A percentile compares a stretch with the other conserved stretches of the same genome.
These are phyloP conservation scores for Aspergillus clavatus DNA, from an alignment of 2,329 filamentous ascomycete genomes.

Conservation along the genomic window DNA sequence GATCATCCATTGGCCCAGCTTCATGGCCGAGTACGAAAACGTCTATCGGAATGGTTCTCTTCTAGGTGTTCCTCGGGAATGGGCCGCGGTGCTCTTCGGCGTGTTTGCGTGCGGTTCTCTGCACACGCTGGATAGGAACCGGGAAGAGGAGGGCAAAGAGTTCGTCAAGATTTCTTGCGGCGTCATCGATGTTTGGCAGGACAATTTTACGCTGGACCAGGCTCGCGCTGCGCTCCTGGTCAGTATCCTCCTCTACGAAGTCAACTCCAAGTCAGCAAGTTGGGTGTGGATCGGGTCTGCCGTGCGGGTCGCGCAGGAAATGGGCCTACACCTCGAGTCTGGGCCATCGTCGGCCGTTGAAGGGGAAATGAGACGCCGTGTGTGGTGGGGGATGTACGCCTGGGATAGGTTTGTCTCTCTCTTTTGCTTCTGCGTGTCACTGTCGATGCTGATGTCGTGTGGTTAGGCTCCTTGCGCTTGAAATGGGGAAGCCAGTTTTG, in stretches of 20 bases:
- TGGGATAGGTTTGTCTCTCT: constrained; percentile 64
- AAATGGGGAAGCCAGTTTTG: constrained; percentile 72
- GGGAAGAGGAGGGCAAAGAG: constrained; percentile 56
- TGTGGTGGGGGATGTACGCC: constrained; percentile 93
- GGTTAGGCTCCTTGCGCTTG: constrained; percentile 64
- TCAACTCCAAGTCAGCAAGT: constrained; percentile 78
- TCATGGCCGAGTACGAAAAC: constrained; percentile 69
- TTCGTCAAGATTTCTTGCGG: constrained; percentile 67
- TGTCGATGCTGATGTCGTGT: neutral
- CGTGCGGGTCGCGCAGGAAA: constrained; percentile 73
- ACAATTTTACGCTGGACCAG: constrained; percentile 71
- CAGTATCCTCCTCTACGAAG: constrained; percentile 75
- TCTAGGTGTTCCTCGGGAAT: constrained; percentile 59
- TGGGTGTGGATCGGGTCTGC: constrained; percentile 82
- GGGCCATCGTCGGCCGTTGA: constrained; percentile 71
- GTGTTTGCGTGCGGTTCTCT: constrained; percentile 78
- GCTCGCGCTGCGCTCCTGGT: constrained; percentile 67
- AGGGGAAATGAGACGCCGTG: constrained; percentile 75
- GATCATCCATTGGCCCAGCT: constrained; percentile 81
- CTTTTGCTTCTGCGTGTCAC: neutral
- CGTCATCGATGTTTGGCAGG: constrained; percentile 74
- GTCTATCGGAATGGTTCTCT: constrained; percentile 65
- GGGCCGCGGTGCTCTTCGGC: constrained; percentile 75
- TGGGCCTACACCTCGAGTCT: constrained; percentile 73
- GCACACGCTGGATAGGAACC: constrained; percentile 57